Conservation (phyloP, 1,139 yeast species). For the Diutina neorugosa region DNA sequence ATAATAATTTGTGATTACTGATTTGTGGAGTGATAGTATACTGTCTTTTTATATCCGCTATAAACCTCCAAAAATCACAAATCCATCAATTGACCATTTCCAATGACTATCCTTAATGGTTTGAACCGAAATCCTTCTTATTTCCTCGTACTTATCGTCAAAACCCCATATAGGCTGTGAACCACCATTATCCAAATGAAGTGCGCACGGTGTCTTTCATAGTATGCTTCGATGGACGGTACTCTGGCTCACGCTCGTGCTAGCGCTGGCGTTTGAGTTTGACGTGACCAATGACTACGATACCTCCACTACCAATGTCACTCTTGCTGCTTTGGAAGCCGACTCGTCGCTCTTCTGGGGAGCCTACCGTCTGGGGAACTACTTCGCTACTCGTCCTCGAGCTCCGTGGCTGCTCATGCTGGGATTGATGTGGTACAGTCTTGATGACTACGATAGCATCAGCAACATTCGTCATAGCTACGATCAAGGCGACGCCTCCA, state of each 20-base stretch:
- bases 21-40: too few species aligned
- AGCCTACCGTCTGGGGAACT: slow-evolving; percentile 79
- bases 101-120: too few species aligned
- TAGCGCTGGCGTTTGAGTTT: neutral
- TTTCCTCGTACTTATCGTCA: too few species aligned
- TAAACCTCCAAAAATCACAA: too few species aligned
- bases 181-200: too few species aligned
- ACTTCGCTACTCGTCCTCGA: slow-evolving; percentile 77
- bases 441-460: slow-evolving; percentile 48
- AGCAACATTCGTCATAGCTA: slow-evolving; percentile 63
- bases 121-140: too few species aligned
- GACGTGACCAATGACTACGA: neutral
- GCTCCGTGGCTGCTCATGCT: slow-evolving; percentile 64
- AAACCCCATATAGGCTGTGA: too few species aligned
- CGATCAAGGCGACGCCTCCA: slow-evolving; percentile 52
- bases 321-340: neutral
- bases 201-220: neutral
- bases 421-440: slow-evolving; percentile 86
- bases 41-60: too few species aligned
- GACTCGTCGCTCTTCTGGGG: slow-evolving; percentile 50
- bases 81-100: too few species aligned
- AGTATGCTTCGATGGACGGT: neutral
- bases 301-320: neutral
- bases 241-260: neutral
- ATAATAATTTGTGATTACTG: too few species aligned